These are phyloP conservation scores for Lachnellula arida DNA, from an alignment of 2,329 filamentous ascomycete species.

Conservation along the genomic window DNA sequence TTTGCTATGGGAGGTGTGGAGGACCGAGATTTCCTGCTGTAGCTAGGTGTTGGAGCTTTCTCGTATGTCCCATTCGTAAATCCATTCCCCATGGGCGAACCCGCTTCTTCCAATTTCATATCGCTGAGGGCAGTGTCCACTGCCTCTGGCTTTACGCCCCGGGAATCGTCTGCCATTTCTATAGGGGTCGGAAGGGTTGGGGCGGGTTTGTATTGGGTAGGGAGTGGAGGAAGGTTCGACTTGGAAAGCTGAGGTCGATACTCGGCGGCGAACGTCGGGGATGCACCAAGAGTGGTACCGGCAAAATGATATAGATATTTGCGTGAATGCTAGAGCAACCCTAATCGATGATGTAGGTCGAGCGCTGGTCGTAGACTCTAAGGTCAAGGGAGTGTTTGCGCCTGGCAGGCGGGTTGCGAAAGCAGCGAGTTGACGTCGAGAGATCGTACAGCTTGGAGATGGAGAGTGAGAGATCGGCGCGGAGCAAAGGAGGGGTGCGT, in stretches of 20 bases:
- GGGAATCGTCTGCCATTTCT: conserved; percentile 30
- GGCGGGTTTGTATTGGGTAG: background rate
- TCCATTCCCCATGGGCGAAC: conserved; percentile 10
- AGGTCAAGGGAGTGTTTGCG: conserved; percentile 15
- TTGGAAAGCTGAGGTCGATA: background rate
- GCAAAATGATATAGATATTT: background rate
- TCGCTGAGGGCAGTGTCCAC: conserved; percentile 30
- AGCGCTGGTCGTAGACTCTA: conserved; percentile 2
- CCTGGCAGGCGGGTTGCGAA: conserved; percentile 2
- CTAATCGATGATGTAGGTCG: background rate
- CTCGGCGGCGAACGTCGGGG: background rate
- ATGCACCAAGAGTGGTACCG: background rate
- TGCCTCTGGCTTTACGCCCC: conserved; percentile 23
- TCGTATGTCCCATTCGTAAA: conserved; percentile 20
- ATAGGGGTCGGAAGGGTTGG: conserved; percentile 1
- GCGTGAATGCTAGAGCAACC: background rate
- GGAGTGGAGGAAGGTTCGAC: conserved; percentile 2
- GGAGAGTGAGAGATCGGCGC: conserved; percentile 1
- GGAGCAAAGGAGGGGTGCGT: conserved; percentile 5
- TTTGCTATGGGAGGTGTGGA: conserved; percentile 22
- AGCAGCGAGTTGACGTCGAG: background rate
- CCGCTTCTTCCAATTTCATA: conserved; percentile 32
- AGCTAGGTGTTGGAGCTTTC: conserved; percentile 12
- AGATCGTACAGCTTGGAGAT: conserved; percentile 3
- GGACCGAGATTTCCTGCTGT: conserved; percentile 23